These are phyloP conservation scores for Boeremia exigua DNA, from an alignment of 2,329 filamentous ascomycete genomes.

Conservation along the genomic window DNA sequence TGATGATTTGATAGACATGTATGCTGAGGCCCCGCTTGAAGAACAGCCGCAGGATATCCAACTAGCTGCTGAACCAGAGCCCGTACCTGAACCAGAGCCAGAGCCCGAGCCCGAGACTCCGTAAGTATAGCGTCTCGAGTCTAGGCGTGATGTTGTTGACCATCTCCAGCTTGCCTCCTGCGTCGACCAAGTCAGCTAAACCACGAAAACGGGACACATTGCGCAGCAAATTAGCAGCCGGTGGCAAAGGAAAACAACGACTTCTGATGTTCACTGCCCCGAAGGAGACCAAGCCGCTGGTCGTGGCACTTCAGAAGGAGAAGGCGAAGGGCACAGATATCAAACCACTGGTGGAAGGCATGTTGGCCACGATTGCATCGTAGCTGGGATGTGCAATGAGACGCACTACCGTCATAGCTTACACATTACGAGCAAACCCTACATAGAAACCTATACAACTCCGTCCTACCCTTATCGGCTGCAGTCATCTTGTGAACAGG, in stretches of 20 bases:
- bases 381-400: neutral
- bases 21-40: slow-evolving; percentile 6
- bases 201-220: slow-evolving; percentile 22
- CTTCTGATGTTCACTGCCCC: slow-evolving; percentile 18
- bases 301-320: slow-evolving; percentile 27
- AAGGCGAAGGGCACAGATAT: slow-evolving; percentile 34
- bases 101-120: neutral
- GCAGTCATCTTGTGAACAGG: neutral
- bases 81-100: neutral
- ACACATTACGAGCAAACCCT: neutral
- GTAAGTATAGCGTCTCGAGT: neutral
- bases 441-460: neutral
- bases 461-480: neutral
- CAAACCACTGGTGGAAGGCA: slow-evolving; percentile 22
- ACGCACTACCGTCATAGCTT: neutral
- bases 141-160: neutral
- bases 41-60: neutral
- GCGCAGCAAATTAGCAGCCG: slow-evolving; percentile 15
- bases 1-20: slow-evolving; percentile 3
- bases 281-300: slow-evolving; percentile 20
- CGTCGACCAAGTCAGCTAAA: slow-evolving; percentile 9
- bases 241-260: slow-evolving; percentile 9
- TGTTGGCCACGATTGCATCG: slow-evolving; percentile 14
- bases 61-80: neutral
- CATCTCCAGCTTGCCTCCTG: neutral